Base-by-base conservation (phyloP, 768 basidiomycete genomes). In the Boletus edulis region DNA sequence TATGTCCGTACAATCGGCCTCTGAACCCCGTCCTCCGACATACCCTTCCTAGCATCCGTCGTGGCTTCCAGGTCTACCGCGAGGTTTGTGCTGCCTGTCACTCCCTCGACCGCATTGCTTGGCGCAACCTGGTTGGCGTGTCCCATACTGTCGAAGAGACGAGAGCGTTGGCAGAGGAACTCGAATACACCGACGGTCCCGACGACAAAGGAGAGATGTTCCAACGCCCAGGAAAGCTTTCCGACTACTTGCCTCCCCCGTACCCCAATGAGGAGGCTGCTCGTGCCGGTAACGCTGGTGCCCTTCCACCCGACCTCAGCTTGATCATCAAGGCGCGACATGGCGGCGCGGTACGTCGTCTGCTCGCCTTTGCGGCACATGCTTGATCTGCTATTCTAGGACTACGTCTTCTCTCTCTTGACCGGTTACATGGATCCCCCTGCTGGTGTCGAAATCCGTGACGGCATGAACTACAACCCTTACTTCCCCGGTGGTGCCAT, bases 81-180 rank as follows among this genome's bases (percentile, higher is more conserved):
- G 96, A 99, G 76, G 97, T 99, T 53, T 99, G 97, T 71, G 92
- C 97, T 15, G 94, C 97, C 12, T 99, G 97, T 75, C 97, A 99
- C 74, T 99, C 97, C 34, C 86, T 99, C 52, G 93, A 99, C 78
- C 94, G 97, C 65, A 95, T 99, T 69, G 97, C 97, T 55, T 99
- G 97, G 97, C 92, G 97, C 71, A 99, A 98, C 78, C 79, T 99
- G 55, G 97, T 99, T 61, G 97, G 94, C 67, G 94, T 98, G 52
- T 97, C 94, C 29, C 97, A 99, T 77, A 92, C 89, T 63, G 96
- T 79, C 41, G 90, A 94, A 60, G 95, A 99, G 76, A 80, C 80
- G 51, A 89, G 91, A 72, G 78, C 79, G 3, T 84, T 98, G 88
- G 97, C 97, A 11, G 97, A 97, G 76, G 96, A 98, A 67, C 79